phyloP scores from a whole-genome alignment of 352 stramenopile species.

The Nothophytophthora sp. region DNA sequence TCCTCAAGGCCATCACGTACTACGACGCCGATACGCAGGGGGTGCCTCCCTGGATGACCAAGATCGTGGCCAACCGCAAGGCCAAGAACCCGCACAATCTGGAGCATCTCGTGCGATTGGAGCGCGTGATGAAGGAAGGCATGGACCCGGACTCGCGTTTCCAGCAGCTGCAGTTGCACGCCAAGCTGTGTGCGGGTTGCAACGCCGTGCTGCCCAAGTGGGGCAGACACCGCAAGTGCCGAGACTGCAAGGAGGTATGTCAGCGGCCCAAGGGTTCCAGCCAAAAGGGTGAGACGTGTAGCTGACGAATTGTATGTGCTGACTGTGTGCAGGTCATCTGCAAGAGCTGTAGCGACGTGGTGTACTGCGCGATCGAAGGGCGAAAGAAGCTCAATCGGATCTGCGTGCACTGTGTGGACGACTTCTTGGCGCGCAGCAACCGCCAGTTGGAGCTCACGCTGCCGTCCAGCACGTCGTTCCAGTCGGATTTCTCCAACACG shows the following conservation, averaged over 20 bases:
- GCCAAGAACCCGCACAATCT: conserved; percentile 63
- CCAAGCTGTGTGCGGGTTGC: conserved; percentile 49
- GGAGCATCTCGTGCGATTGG: conserved; percentile 62
- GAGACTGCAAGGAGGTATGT: conserved; percentile 65
- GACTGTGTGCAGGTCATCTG: conserved; percentile 33
- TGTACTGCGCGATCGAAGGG: conserved; percentile 62
- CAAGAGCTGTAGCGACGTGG: conserved; percentile 62
- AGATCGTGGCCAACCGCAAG: conserved; percentile 54
- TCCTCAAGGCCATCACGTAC: conserved; percentile 57
- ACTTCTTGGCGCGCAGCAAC: conserved; percentile 27
- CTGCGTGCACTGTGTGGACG: conserved; percentile 61
- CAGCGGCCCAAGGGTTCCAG: no score
- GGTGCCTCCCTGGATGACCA: conserved; percentile 64
- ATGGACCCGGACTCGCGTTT: conserved; percentile 45
- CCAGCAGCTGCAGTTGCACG: conserved; percentile 29
- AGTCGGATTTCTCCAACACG: conserved; percentile 16
- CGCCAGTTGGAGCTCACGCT: conserved; percentile 27
- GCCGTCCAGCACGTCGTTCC: conserved; percentile 24
- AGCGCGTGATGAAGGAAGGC: conserved; percentile 51
- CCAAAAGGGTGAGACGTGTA: no score
- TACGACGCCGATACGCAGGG: conserved; percentile 68
- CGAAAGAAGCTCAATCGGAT: conserved; percentile 72
- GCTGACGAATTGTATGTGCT: conserved; percentile 1
- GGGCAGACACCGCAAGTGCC: conserved; percentile 44
- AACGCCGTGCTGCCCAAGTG: conserved; percentile 48